Percentiles rank a stretch among this genome's conserved stretches.
These are phyloP conservation scores for Lipomyces anomalus DNA, from an alignment of 805 yeast genomes.

Conservation along the genomic window DNA sequence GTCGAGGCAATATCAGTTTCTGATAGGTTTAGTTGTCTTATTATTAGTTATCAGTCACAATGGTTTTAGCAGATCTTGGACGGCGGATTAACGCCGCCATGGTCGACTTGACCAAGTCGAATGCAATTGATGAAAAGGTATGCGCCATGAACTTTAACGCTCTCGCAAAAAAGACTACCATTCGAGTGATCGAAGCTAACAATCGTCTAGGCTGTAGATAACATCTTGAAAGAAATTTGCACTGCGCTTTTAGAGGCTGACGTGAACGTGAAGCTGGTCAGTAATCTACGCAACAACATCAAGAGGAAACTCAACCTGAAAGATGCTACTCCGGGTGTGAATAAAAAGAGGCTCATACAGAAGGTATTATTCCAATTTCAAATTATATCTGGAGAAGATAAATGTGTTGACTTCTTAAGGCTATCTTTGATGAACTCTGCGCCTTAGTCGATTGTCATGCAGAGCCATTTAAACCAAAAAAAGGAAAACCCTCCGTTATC, in stretches of 20 bases:
- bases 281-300: slow-evolving; percentile 66
- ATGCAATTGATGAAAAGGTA: slow-evolving; percentile 50
- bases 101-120: slow-evolving; percentile 52
- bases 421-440: slow-evolving; percentile 89
- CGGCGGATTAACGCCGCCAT: slow-evolving; percentile 71
- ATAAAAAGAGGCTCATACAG: slow-evolving; percentile 75
- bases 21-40: too few relatives aligned
- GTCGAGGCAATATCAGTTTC: too few relatives aligned
- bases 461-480: slow-evolving; percentile 74
- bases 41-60: too few relatives aligned
- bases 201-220: slow-evolving; percentile 48
- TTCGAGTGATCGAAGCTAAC: too few relatives aligned
- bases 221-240: slow-evolving; percentile 79
- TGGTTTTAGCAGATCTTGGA: slow-evolving; percentile 80
- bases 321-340: slow-evolving; percentile 50
- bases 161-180: background rate
- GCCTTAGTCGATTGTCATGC: slow-evolving; percentile 65
- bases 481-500: slow-evolving; percentile 69
- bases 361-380: slow-evolving; percentile 38
- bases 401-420: too few relatives aligned
- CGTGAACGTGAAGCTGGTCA: slow-evolving; percentile 81
- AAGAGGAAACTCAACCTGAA: slow-evolving; percentile 50
- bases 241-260: slow-evolving; percentile 91
- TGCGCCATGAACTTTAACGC: background rate
- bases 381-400: background rate